Evolutionary conservation across 139 green algal genomes (phyloP).

Genomic region (Coelastrella sp.): DNA sequence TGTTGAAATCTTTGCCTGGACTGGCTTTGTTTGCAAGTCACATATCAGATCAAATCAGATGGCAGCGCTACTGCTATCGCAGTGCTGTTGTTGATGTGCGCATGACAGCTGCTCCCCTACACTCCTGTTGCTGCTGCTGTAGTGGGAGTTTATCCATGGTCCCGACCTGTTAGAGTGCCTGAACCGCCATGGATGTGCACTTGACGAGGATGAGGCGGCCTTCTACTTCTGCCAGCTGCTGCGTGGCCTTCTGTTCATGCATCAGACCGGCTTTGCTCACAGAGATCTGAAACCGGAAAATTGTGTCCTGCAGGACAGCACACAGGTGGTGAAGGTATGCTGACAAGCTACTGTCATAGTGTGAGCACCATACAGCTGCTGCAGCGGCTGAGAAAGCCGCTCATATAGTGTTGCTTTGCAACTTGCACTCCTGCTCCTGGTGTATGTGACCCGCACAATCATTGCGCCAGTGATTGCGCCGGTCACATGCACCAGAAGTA

Average conservation of each 20-base stretch:
- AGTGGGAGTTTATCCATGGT: constrained; percentile 88
- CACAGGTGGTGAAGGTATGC: constrained; percentile 58
- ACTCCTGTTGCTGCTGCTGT: not conserved
- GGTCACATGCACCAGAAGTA: too few relatives aligned
- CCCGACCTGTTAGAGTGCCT: constrained; percentile 89
- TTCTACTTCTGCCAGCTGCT: constrained; percentile 83
- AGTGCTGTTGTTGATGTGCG: not conserved
- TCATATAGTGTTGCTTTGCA: not conserved
- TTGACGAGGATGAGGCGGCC: constrained; percentile 74
- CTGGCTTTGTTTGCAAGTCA: not conserved
- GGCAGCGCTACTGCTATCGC: too few relatives aligned
- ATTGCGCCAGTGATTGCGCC: too few relatives aligned
- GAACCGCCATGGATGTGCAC: constrained; percentile 71
- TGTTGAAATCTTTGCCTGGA: too few relatives aligned
- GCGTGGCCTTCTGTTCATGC: constrained; percentile 68
- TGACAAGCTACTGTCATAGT: not conserved
- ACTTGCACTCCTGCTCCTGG: not conserved
- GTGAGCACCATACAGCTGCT: not conserved
- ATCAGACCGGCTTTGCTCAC: constrained; percentile 83
- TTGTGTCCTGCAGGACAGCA: constrained; percentile 76
- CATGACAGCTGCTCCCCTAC: not conserved
- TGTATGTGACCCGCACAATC: not conserved
- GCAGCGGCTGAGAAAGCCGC: not conserved
- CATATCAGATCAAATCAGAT: not conserved
- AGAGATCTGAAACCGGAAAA: constrained; percentile 91